phyloP scores from a whole-genome alignment of 2,329 filamentous ascomycete genomes.

The Helotiales sp. region DNA sequence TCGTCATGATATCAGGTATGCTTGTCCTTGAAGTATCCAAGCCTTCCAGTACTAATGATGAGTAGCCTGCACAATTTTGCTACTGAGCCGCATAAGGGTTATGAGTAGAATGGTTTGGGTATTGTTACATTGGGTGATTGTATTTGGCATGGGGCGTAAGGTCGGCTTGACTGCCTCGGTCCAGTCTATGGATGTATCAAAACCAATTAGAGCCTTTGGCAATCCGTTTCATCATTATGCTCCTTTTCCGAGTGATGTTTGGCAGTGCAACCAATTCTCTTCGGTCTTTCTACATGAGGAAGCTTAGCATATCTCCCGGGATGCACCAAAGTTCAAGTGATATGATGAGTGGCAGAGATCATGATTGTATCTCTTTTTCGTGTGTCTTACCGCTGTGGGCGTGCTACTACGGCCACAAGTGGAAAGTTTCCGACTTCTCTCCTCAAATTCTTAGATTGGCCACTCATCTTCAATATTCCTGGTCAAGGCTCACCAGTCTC shows the following conservation, averaged over 20 bases:
- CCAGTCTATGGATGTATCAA: conserved; percentile 12
- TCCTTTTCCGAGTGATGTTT: not conserved
- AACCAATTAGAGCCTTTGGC: conserved; percentile 1
- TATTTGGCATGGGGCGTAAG: conserved; percentile 14
- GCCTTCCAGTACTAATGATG: conserved; percentile 11
- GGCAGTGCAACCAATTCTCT: not conserved
- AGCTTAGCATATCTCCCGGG: too few species aligned
- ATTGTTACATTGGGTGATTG: conserved; percentile 7
- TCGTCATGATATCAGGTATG: conserved; percentile 44
- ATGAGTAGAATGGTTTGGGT: conserved; percentile 31
- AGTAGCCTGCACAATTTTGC: conserved; percentile 41
- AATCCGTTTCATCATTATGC: not conserved
- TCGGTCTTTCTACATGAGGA: too few species aligned
- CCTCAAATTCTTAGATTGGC: too few species aligned
- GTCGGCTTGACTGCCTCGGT: conserved; percentile 17
- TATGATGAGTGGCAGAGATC: too few species aligned
- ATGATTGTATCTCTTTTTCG: too few species aligned
- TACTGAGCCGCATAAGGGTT: conserved; percentile 37
- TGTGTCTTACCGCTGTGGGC: too few species aligned
- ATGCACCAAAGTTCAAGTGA: too few species aligned
- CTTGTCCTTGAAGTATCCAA: not conserved
- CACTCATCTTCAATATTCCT: too few species aligned
- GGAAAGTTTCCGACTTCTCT: too few species aligned
- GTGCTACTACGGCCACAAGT: too few species aligned
- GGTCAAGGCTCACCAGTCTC: too few species aligned